Percentiles rank a stretch among this genome's conserved stretches.
Evolutionary conservation across 257 asterid genomes (phyloP).

Genomic region (Buddleja alternifolia): DNA sequence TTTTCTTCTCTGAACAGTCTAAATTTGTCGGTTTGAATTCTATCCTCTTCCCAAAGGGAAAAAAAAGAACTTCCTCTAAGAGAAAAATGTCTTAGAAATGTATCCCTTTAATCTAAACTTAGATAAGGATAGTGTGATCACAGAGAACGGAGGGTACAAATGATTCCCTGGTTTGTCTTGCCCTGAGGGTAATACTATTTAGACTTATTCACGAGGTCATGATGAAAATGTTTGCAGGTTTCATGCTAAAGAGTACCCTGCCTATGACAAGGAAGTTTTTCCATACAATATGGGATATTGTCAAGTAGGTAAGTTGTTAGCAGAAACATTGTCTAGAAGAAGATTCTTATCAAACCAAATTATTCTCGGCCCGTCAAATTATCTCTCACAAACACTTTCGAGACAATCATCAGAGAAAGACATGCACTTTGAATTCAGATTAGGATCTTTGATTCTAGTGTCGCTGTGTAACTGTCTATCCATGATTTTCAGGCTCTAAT

Average conservation of each 20-base stretch:
- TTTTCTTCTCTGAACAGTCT: too few species aligned
- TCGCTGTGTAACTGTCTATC: constrained; percentile 25
- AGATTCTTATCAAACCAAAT: constrained; percentile 1
- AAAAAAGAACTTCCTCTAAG: too few species aligned
- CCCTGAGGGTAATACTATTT: not conserved
- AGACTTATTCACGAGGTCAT: constrained; percentile 22
- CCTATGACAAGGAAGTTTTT: constrained; percentile 67
- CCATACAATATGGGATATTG: constrained; percentile 91
- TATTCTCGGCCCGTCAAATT: not conserved
- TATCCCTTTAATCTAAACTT: not conserved
- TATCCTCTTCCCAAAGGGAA: too few species aligned
- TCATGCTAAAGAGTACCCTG: constrained; percentile 96
- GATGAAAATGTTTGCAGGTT: constrained; percentile 58
- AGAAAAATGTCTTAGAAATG: too few species aligned
- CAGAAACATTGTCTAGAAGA: not conserved
- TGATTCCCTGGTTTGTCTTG: constrained; percentile 1
- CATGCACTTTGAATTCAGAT: not conserved
- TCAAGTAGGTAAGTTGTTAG: constrained; percentile 66
- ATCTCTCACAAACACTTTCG: not conserved
- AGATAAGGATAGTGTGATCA: constrained; percentile 1
- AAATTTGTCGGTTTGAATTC: too few species aligned
- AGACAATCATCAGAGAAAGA: not conserved
- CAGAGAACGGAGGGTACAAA: not conserved
- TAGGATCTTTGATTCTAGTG: constrained; percentile 9
- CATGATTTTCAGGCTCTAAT: constrained; percentile 64